Conservation (phyloP, 805 yeast species). For the Suhomyces canberraensis region DNA sequence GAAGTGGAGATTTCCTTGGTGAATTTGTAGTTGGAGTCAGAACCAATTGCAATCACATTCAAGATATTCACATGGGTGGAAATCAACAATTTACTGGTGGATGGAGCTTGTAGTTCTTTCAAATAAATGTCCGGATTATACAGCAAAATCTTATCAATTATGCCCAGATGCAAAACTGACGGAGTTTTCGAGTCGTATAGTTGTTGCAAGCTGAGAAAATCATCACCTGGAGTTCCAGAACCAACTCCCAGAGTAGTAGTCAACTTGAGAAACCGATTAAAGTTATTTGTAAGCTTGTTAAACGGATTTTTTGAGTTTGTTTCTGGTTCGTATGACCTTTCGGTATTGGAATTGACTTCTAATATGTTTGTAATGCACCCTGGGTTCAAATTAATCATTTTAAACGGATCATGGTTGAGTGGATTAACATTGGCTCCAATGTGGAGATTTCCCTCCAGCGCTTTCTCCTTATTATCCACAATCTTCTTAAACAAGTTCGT, state of each 20-base stretch:
- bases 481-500: constrained; percentile 39
- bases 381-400: constrained; percentile 51
- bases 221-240: neutral
- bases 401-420: constrained; percentile 49
- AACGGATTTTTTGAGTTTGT: constrained; percentile 15
- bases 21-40: constrained; percentile 18
- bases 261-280: constrained; percentile 25
- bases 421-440: constrained; percentile 57
- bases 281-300: constrained; percentile 30
- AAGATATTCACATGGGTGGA: constrained; percentile 50
- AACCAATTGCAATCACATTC: constrained; percentile 42
- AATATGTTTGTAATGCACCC: constrained; percentile 41
- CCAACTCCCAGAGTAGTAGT: neutral
- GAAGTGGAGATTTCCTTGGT: constrained; percentile 18
- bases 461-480: constrained; percentile 32
- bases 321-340: neutral
- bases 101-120: constrained; percentile 25
- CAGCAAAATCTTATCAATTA: constrained; percentile 7
- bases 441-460: constrained; percentile 41
- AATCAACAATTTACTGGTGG: constrained; percentile 35
- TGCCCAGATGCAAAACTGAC: neutral
- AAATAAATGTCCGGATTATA: constrained; percentile 20
- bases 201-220: constrained; percentile 1
- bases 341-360: constrained; percentile 6
- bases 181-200: neutral